Percentiles rank a stretch among this genome's conserved stretches.
Conservation (phyloP, 148 eudicot species). For the Talinum fruticosum region DNA sequence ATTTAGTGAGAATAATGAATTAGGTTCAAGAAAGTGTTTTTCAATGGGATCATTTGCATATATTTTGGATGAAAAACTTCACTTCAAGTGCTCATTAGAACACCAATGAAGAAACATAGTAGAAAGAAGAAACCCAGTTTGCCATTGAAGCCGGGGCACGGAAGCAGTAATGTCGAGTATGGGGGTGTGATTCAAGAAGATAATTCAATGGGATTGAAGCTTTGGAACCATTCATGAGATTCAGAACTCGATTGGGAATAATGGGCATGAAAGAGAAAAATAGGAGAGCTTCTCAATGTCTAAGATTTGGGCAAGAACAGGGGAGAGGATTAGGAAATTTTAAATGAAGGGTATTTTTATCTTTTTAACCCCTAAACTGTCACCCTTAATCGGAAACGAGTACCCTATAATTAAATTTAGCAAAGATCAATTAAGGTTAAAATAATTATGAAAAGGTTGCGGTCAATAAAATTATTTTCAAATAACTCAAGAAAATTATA, state of each 20-base stretch:
- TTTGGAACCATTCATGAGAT: constrained; percentile 24
- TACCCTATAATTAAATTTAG: no score
- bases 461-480: no score
- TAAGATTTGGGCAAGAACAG: constrained; percentile 58
- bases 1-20: constrained; percentile 20
- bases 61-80: constrained; percentile 68
- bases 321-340: constrained; percentile 36
- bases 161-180: constrained; percentile 76
- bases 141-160: constrained; percentile 43
- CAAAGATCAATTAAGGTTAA: no score
- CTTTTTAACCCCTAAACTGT: no score
- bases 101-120: constrained; percentile 50
- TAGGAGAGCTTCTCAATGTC: constrained; percentile 70
- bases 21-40: constrained; percentile 70
- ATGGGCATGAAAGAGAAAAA: constrained; percentile 30
- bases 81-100: constrained; percentile 66
- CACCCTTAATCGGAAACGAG: no score
- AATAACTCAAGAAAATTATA: no score
- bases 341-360: no score
- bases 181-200: constrained; percentile 67
- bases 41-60: constrained; percentile 98
- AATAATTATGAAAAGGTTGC: no score
- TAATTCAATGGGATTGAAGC: constrained; percentile 50
- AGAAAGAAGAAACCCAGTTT: constrained; percentile 37
- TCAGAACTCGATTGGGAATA: background rate